Percentiles rank a stretch among this genome's conserved stretches.
Conservation (phyloP, 1,284 basidiomycete genomes). For the Austroboletus niveus region DNA sequence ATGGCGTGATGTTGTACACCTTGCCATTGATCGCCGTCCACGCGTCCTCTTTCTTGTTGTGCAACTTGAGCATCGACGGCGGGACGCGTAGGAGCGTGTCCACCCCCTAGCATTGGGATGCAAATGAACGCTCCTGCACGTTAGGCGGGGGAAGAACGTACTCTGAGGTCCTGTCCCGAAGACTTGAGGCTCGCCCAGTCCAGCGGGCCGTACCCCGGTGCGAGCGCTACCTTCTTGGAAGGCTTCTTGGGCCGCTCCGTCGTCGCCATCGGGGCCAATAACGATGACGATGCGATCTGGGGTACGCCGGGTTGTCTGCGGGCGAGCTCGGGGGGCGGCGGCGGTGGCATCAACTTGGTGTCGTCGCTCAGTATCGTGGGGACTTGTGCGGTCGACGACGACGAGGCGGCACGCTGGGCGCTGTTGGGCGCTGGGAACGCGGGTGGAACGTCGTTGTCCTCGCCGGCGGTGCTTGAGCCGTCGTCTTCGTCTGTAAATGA, state of each 20-base stretch:
- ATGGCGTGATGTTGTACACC: slow-evolving; percentile 96
- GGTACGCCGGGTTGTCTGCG: slow-evolving; percentile 42
- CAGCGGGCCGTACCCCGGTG: slow-evolving; percentile 88
- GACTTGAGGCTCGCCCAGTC: slow-evolving; percentile 93
- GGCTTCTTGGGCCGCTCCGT: slow-evolving; percentile 57
- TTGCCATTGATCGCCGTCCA: slow-evolving; percentile 94
- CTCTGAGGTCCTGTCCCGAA: slow-evolving; percentile 76
- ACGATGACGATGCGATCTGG: slow-evolving; percentile 38
- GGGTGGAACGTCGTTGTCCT: slow-evolving; percentile 68
- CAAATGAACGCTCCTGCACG: neutral
- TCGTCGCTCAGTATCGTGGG: slow-evolving; percentile 53
- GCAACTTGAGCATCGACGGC: slow-evolving; percentile 79
- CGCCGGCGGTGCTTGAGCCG: slow-evolving; percentile 54
- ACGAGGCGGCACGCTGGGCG: slow-evolving; percentile 62
- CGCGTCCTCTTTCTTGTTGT: slow-evolving; percentile 84
- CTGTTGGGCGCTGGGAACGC: slow-evolving; percentile 82
- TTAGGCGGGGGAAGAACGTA: slow-evolving; percentile 28
- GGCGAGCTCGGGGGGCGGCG: slow-evolving; percentile 51
- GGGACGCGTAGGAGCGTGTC: slow-evolving; percentile 73
- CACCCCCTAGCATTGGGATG: slow-evolving; percentile 47
- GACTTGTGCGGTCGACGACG: slow-evolving; percentile 14
- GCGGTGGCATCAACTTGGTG: slow-evolving; percentile 65
- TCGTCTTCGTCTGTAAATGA: slow-evolving; percentile 39
- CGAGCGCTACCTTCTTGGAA: slow-evolving; percentile 76
- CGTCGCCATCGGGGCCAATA: slow-evolving; percentile 59